Evolutionary conservation across 164 flowering plant genomes (phyloP), one percentile per base, ranked within the genome.

Genomic region (Piper longum): DNA sequence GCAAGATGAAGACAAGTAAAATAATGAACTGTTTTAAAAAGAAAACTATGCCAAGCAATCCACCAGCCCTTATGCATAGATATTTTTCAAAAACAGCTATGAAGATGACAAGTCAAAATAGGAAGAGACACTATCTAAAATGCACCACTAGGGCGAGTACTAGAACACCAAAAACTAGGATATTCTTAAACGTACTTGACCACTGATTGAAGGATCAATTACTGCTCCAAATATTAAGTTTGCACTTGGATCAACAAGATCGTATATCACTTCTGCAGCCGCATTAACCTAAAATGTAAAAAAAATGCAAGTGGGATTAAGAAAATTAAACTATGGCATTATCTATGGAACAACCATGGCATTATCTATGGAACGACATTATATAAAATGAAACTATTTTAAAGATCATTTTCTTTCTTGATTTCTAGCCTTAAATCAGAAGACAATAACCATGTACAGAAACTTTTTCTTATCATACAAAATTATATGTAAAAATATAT

Each of bases 221-320:
- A 91, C 97, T 57, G 97, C 96, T 75, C 97, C 97, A 78, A 91
- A 91, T 69, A 91, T 91, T 59, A 91, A 73, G 77, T 91, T 91
- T 43, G 97, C 97, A 67, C 86, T 86, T 60, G 97, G 97, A 82
- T 90, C 97, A 43, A 90, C 97, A 65, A 90, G 89, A 69, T 90
- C 97, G 70, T 91, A 86, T 68, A 91, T 91, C 54, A 88, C 89
- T 70, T 91, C 97, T 16, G 97, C 97, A 18, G 97, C 97, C 71
- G 96, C 96, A 82, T 91, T 91, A 43, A 91, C 97, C 97, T 91
- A 72, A 64, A 71, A 61, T 59, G 44, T 14, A 55, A 17, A 19
- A 14, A 56, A 56, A 7, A 16, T n/a, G 7, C 59, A 56, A 56
- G 19, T 19, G 17, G 17, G 17, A 56, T 8, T 17, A 6, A 56